phyloP scores from a whole-genome alignment of 805 yeast genomes.

The Candida peoriensis region DNA sequence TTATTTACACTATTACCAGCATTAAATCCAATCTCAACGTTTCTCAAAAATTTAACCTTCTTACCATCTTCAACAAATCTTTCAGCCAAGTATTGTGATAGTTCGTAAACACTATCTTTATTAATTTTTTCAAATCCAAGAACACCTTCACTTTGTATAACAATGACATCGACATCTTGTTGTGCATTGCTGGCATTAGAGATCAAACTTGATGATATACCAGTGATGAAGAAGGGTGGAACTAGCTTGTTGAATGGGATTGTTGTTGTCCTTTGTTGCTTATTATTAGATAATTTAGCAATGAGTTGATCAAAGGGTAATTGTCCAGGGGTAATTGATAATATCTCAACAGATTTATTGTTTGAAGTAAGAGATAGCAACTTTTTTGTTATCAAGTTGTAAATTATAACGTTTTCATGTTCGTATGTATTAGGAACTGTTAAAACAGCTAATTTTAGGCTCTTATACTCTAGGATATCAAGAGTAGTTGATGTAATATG shows the following conservation, averaged over 20 bases:
- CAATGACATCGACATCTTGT: slow-evolving; percentile 15
- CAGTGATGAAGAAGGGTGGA: slow-evolving; percentile 63
- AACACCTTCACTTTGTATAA: slow-evolving; percentile 56
- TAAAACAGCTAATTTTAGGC: slow-evolving; percentile 10
- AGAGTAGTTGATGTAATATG: slow-evolving; percentile 1
- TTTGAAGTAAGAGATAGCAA: slow-evolving; percentile 11
- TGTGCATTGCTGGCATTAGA: slow-evolving; percentile 21
- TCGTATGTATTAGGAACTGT: slow-evolving; percentile 15
- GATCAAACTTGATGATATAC: slow-evolving; percentile 43
- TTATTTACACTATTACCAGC: slow-evolving; percentile 20
- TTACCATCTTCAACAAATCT: slow-evolving; percentile 5
- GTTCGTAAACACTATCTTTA: slow-evolving; percentile 26
- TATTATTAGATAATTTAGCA: slow-evolving; percentile 5
- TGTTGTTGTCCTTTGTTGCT: slow-evolving; percentile 5
- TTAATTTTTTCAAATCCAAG: slow-evolving; percentile 53
- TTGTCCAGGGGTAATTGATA: slow-evolving; percentile 29
- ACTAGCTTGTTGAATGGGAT: slow-evolving; percentile 25
- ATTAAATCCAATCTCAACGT: slow-evolving; percentile 7
- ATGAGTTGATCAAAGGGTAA: slow-evolving; percentile 26
- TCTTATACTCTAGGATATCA: slow-evolving; percentile 15
- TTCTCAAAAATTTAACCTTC: slow-evolving; percentile 5
- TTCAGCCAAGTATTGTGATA: slow-evolving; percentile 6
- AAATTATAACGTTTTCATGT: slow-evolving; percentile 29
- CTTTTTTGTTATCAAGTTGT: slow-evolving; percentile 25
- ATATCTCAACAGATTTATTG: slow-evolving; percentile 5